Base-by-base conservation (phyloP, 192 early-diverging fungal species). In the Linnemannia hyalina region DNA sequence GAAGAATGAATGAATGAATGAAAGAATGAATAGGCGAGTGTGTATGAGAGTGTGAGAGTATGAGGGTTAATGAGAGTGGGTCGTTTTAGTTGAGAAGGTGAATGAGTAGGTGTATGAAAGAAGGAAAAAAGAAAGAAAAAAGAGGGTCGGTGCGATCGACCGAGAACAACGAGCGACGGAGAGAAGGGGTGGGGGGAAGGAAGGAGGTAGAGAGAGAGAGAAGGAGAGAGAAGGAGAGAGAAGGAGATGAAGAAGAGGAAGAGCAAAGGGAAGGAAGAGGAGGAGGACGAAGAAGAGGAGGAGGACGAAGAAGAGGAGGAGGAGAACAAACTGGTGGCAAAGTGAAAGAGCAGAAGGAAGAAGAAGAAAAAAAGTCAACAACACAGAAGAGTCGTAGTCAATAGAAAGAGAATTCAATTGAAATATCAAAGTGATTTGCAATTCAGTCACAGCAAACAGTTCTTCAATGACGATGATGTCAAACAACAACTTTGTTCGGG, bases 141-240 rank as follows among this genome's bases (percentile, higher is more conserved):
- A 32, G 26, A 65, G 26, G n/a, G 60, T 65, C 60, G 60, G 60
- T 65, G 60, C 60, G 60, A 65, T 16, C 60, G 60, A 65, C 60
- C 26, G 29, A 65, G 26, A 32, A 65, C 60, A 10, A 65, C n/a
- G 13, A 1, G 6, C 26, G 26, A 60, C n/a, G 10, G 11, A 32
- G 60, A 15, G 29, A 65, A 65, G 29, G 60, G 13, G 26, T 1
- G 0, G 26, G 29, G 2, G 60, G 26, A 9, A 32, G 60, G 60
- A 63, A 10, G 8, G 1, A 15, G 54, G 16, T 1, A 57, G n/a
- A 8, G 15, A 23, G 4, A 7, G 29, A 15, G 11, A 65, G 13
- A 11, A 15, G 32, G 13, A 23, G 8, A 9, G 60, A 26, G 26
- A 29, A 29, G 57, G 1, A 13, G 26, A 32, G 11, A 10, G 32